phyloP scores from a whole-genome alignment of 2,329 filamentous ascomycete species.

The Verticillium klebahnii region DNA sequence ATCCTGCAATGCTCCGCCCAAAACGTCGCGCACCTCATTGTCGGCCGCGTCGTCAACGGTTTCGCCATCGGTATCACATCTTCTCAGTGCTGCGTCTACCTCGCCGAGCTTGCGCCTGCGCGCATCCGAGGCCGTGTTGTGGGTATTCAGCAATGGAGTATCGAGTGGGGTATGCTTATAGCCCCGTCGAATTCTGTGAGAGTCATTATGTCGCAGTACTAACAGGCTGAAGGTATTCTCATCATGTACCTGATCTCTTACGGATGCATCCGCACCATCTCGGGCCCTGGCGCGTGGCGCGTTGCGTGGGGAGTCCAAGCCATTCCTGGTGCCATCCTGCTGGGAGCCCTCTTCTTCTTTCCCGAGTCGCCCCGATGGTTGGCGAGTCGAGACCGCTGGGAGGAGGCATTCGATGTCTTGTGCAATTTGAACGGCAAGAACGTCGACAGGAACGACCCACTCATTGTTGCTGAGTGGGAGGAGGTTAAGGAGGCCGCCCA shows the following conservation, averaged over 20 bases:
- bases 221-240: slow-evolving; percentile 35
- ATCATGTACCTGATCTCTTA: slow-evolving; percentile 68
- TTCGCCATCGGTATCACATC: slow-evolving; percentile 63
- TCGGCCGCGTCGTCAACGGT: slow-evolving; percentile 57
- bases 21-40: slow-evolving; percentile 50
- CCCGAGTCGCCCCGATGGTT: slow-evolving; percentile 4
- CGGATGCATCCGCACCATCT: slow-evolving; percentile 55
- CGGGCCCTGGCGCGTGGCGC: slow-evolving; percentile 58
- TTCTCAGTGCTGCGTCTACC: slow-evolving; percentile 64
- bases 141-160: slow-evolving; percentile 69
- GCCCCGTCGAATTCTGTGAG: slow-evolving; percentile 2
- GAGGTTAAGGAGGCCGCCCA: slow-evolving; percentile 41
- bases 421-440: slow-evolving; percentile 50
- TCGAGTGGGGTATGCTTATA: slow-evolving; percentile 47
- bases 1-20: slow-evolving; percentile 55
- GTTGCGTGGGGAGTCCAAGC: slow-evolving; percentile 20
- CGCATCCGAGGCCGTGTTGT: slow-evolving; percentile 59
- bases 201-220: slow-evolving; percentile 33
- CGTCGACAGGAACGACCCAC: slow-evolving; percentile 47
- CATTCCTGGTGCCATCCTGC: slow-evolving; percentile 5
- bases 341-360: slow-evolving; percentile 3
- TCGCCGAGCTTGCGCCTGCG: slow-evolving; percentile 60
- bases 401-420: slow-evolving; percentile 57
- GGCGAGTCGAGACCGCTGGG: slow-evolving; percentile 63
- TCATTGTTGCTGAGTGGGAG: slow-evolving; percentile 53